These are phyloP conservation scores for Tilletia caries DNA, from an alignment of 1,284 basidiomycete species.

Conservation along the genomic window DNA sequence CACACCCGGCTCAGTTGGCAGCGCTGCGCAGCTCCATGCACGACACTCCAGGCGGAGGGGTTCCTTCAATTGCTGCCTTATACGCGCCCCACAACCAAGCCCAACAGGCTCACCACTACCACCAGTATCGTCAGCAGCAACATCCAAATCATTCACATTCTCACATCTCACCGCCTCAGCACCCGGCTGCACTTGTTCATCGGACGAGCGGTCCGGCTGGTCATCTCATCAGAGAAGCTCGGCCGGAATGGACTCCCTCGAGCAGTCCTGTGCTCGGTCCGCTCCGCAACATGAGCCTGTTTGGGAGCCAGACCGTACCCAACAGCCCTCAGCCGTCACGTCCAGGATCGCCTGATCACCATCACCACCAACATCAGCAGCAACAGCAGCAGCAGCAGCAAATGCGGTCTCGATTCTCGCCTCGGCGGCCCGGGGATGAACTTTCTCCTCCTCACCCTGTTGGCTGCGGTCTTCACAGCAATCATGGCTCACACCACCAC, in stretches of 20 bases:
- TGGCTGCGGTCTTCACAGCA: constrained; percentile 7
- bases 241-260: constrained; percentile 46
- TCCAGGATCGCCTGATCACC: constrained; percentile 42
- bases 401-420: neutral
- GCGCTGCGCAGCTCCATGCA: constrained; percentile 13
- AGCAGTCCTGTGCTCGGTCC: constrained; percentile 51
- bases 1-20: constrained; percentile 9
- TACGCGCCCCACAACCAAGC: constrained; percentile 3
- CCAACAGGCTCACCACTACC: neutral
- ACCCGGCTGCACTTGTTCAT: neutral
- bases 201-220: neutral
- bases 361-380: constrained; percentile 12
- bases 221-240: constrained; percentile 8
- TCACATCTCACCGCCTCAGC: neutral
- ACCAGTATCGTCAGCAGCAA: neutral
- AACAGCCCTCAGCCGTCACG: constrained; percentile 47
- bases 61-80: constrained; percentile 13
- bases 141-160: neutral
- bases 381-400: too few relatives aligned
- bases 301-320: constrained; percentile 46
- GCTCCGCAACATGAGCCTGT: constrained; percentile 48
- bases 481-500: constrained; percentile 16
- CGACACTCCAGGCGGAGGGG: constrained; percentile 15
- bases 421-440: constrained; percentile 9
- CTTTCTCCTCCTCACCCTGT: constrained; percentile 16